Evolutionary conservation across 352 stramenopile genomes (phyloP).

Genomic region (Phytopythium delawarense): DNA sequence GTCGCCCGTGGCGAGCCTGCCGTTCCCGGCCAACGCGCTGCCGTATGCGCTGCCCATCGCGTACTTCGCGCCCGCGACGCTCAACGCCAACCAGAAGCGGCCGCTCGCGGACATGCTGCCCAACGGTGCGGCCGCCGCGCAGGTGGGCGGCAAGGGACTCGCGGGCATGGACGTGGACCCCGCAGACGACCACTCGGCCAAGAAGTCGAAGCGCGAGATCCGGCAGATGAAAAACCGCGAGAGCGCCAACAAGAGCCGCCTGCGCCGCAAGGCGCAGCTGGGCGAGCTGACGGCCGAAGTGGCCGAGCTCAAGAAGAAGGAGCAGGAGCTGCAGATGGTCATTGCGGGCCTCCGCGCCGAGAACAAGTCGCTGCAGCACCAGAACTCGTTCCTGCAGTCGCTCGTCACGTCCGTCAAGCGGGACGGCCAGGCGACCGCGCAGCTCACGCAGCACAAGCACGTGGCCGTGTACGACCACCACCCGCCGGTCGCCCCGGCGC

Average conservation of each 20-base stretch:
- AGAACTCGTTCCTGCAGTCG: slow-evolving; percentile 74
- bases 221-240: slow-evolving; percentile 87
- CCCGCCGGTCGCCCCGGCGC: not conserved
- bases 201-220: slow-evolving; percentile 80
- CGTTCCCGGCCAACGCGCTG: slow-evolving; percentile 23
- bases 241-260: slow-evolving; percentile 77
- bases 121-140: slow-evolving; percentile 7
- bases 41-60: slow-evolving; percentile 64
- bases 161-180: not conserved
- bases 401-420: slow-evolving; percentile 57
- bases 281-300: slow-evolving; percentile 53
- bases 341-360: slow-evolving; percentile 64
- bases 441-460: slow-evolving; percentile 14
- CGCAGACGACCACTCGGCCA: slow-evolving; percentile 20
- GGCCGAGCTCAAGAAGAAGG: slow-evolving; percentile 57
- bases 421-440: slow-evolving; percentile 10
- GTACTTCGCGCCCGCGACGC: slow-evolving; percentile 34
- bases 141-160: not conserved
- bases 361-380: slow-evolving; percentile 77
- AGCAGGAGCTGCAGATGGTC: slow-evolving; percentile 64
- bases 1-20: not conserved
- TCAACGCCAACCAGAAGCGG: slow-evolving; percentile 47
- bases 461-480: slow-evolving; percentile 18
- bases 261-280: slow-evolving; percentile 71
- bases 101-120: slow-evolving; percentile 44